phyloP scores from a whole-genome alignment of 768 basidiomycete genomes.

The Rhodotorula toruloides region DNA sequence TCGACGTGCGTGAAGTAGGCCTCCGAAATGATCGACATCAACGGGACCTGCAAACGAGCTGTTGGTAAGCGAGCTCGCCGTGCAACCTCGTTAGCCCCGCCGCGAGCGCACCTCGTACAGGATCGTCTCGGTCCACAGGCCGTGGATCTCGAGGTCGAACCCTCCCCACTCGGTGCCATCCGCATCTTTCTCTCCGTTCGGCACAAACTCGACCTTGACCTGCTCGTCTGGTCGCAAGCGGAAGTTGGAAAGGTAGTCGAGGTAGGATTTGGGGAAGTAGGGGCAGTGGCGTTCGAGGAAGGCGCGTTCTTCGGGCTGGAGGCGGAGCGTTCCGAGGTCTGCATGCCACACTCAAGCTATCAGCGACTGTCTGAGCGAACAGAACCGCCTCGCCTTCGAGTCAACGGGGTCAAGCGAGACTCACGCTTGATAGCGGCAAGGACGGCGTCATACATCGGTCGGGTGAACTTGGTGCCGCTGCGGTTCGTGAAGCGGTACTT shows the following conservation, averaged over 20 bases:
- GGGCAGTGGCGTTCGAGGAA: constrained; percentile 70
- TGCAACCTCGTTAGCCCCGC: no score
- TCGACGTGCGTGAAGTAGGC: constrained; percentile 71
- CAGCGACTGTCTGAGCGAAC: no score
- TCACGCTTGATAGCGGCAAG: constrained; percentile 61
- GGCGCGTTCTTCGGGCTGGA: constrained; percentile 52
- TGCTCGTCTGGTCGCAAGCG: constrained; percentile 44
- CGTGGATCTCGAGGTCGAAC: constrained; percentile 66
- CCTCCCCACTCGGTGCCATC: constrained; percentile 55
- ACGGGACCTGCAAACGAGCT: constrained; percentile 63
- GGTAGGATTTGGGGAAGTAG: constrained; percentile 65
- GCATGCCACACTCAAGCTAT: no score
- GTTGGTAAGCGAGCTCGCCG: no score
- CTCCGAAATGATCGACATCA: constrained; percentile 89
- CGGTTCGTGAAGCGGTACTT: constrained; percentile 38
- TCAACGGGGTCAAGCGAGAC: constrained; percentile 59
- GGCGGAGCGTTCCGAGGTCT: constrained; percentile 64
- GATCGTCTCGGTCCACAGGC: constrained; percentile 76
- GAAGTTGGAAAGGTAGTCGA: constrained; percentile 60
- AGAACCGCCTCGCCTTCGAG: background rate
- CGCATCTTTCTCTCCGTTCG: constrained; percentile 56
- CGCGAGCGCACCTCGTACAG: constrained; percentile 71
- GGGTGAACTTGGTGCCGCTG: constrained; percentile 15
- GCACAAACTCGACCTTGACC: constrained; percentile 59
- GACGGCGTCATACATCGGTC: constrained; percentile 59